Conservation (phyloP, 441 rosid genomes). For the Mallotus japonicus region DNA sequence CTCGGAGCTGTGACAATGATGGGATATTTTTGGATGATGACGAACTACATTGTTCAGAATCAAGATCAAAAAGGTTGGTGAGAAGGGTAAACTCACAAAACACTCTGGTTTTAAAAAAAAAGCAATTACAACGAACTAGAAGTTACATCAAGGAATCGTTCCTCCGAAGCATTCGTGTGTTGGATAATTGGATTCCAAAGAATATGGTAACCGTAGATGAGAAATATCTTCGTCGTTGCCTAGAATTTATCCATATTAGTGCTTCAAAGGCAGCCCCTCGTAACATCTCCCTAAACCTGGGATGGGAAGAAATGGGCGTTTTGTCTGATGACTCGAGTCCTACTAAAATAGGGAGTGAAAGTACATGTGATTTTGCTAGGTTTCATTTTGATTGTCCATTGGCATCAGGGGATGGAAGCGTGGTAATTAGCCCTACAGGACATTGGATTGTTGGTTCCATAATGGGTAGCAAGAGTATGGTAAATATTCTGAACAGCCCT, state of each 20-base stretch:
- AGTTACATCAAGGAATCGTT: constrained; percentile 43
- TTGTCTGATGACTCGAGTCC: constrained; percentile 37
- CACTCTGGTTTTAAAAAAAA: constrained; percentile 34
- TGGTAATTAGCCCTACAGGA: constrained; percentile 46
- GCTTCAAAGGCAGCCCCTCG: constrained; percentile 49
- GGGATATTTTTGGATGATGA: constrained; percentile 25
- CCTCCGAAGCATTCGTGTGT: constrained; percentile 36
- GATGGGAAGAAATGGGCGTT: constrained; percentile 34
- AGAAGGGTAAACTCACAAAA: constrained; percentile 41
- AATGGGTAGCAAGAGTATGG: constrained; percentile 69
- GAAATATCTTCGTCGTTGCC: constrained; percentile 66
- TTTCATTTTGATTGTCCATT: constrained; percentile 54
- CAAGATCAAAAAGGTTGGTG: constrained; percentile 31
- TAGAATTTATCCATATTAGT: constrained; percentile 50
- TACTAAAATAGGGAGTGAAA: constrained; percentile 29
- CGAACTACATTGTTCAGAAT: constrained; percentile 25
- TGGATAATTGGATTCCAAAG: constrained; percentile 62
- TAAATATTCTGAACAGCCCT: constrained; percentile 57
- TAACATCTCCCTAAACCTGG: constrained; percentile 43
- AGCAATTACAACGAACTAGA: constrained; percentile 41
- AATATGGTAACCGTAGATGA: constrained; percentile 69
- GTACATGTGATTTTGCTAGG: constrained; percentile 33
- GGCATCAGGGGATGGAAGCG: constrained; percentile 42
- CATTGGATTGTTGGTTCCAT: constrained; percentile 58
- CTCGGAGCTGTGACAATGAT: constrained; percentile 16